Conservation (phyloP, 306 rosid species). For the Corylus heterophylla region DNA sequence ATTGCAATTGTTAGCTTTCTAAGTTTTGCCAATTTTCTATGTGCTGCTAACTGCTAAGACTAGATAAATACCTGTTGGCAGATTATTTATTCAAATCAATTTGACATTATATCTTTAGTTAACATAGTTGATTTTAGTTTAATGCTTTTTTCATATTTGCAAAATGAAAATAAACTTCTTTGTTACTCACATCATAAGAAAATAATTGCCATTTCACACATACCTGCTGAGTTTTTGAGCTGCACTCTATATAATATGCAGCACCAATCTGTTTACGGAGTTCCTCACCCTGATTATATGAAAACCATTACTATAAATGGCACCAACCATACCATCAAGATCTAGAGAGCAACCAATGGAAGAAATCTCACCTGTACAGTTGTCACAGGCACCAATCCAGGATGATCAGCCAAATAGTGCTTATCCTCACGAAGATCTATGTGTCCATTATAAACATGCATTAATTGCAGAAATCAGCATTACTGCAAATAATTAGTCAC, state of each 20-base stretch:
- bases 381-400: slow-evolving; percentile 82
- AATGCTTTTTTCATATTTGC: neutral
- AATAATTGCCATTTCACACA: slow-evolving; percentile 18
- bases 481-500: slow-evolving; percentile 19
- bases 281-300: slow-evolving; percentile 79
- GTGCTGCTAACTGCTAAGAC: neutral
- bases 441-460: slow-evolving; percentile 22
- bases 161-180: neutral
- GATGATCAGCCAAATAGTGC: slow-evolving; percentile 84
- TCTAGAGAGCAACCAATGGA: slow-evolving; percentile 17
- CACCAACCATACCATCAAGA: slow-evolving; percentile 13
- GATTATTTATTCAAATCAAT: neutral
- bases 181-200: slow-evolving; percentile 8
- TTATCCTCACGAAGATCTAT: slow-evolving; percentile 93
- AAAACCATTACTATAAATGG: slow-evolving; percentile 21
- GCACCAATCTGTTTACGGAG: slow-evolving; percentile 89
- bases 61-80: neutral
- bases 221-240: slow-evolving; percentile 98
- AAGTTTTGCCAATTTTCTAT: too few species aligned
- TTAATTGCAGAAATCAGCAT: slow-evolving; percentile 23
- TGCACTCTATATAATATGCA: slow-evolving; percentile 77
- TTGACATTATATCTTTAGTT: neutral
- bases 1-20: too few species aligned
- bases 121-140: neutral
- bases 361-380: slow-evolving; percentile 64